Base-by-base conservation (phyloP, 352 stramenopile species). In the Thraustochytrium sp. region DNA sequence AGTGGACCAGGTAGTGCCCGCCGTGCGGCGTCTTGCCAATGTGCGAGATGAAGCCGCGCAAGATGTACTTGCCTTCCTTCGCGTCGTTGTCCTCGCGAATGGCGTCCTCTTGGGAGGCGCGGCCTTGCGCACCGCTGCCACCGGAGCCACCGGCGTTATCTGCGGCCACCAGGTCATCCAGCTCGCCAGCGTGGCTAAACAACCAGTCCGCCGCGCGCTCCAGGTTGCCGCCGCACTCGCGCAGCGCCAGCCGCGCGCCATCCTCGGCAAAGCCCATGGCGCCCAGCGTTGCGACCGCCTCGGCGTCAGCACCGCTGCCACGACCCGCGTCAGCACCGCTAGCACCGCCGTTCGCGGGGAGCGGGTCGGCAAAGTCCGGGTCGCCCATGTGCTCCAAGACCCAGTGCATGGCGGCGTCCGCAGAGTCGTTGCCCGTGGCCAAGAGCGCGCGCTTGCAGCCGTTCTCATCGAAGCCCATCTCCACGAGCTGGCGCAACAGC, bases 301-400 rank as follows among this genome's bases (percentile, higher is more conserved):
- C 82, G 23, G 49, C 18, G 49, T 84, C 53, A 29, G 26, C n/a
- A 29, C 26, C 62, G 38, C 77, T 37, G 49, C 78, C 53, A 42
- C 54, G 61, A 51, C 26, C 18, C 9, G 34, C 51, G 40, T 46
- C 72, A 62, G 42, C 64, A 9, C 53, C n/a, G 42, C 42, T 26
- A 3, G n/a, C 23, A 3, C 21, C 72, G 89, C 85, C 13, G 89
- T 85, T 46, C 95, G 87, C 26, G 18, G 21, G 9, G 40, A 31
- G 59, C 4, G 94, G 94, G 83, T 98, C 94, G 83, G 98, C 98
- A 85, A 99, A 99, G 86, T 99, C 94, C 1, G 95, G 85, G 87
- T 99, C 97, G 82, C 92, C 93, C 91, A 98, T 98, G 90, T 99
- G 97, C 77, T 94, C 95, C 87, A 99, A 97, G 62, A 99, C 94